Evolutionary conservation across 1,139 yeast species (phyloP), one percentile per base, ranked within the genome.

Genomic region (Protomyces pachydermus): DNA sequence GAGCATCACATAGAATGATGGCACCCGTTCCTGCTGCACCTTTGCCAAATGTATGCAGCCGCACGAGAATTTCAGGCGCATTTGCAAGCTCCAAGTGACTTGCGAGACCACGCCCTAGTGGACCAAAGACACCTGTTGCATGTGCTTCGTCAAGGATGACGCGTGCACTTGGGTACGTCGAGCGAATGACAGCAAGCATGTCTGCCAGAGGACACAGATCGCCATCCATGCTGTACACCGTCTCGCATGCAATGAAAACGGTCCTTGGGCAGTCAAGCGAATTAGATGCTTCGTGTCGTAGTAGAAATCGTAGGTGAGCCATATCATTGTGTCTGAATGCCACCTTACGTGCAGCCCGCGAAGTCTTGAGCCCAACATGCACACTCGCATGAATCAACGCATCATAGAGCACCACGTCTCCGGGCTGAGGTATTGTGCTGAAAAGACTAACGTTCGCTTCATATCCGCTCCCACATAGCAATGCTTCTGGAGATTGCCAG

Each of bases 151-250:
- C 74, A 2, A 72, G 70, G 10, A 72, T 68, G 12, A 72, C 18
- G 51, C 70, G 67, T 6, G 69, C 68, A 3, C 42, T 16, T 2
- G 68, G 68, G 23, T 67, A 57, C 10, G 61, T 54, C 4, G 53
- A 37, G 9, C 67, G 61, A n/a, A 68, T 25, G n/a, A 60, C 28
- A 9, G 54, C 51, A 14, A 67, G 61, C 18, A 71, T 61, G 37
- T 68, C 70, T 16, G 37, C 38, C 34, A 72, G 65, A 2, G 73
- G 73, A 3, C 71, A 70, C 2, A 66, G 54, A 56, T 72, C 74
- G 25, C 74, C 74, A 62, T 72, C 74, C 74, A 72, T 72, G 60
- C 73, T 71, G 63, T 72, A 72, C 4, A 72, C 71, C 4, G 71
- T 67, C 54, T 72, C 74, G 8, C 72, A 66, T 4, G 72, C 74